Evolutionary conservation across 2,329 filamentous ascomycete genomes (phyloP).

Genomic region (Cercospora sp.): DNA sequence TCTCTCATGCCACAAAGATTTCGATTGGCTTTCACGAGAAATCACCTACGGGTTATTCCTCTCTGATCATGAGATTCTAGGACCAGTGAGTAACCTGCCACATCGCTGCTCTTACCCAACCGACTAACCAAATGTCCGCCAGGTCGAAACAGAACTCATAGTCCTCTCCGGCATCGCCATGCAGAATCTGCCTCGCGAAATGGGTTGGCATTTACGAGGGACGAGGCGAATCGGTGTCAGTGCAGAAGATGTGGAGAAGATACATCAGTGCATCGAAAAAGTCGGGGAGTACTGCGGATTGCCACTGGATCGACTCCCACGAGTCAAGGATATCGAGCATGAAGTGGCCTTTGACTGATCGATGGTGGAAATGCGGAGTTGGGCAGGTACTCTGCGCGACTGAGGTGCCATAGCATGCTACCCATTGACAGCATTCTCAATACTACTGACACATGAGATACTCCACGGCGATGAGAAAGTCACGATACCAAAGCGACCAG

Average conservation of each 20-base stretch:
- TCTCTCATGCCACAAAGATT: constrained; percentile 50
- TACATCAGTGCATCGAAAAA: constrained; percentile 45
- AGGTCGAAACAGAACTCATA: constrained; percentile 54
- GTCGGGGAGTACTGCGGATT: constrained; percentile 41
- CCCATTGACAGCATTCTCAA: not conserved
- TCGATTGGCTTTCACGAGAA: constrained; percentile 54
- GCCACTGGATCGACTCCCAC: constrained; percentile 39
- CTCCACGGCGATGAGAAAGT: not conserved
- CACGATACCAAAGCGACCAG: not conserved
- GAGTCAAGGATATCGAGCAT: constrained; percentile 45
- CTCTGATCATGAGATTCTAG: constrained; percentile 56
- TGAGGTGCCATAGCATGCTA: not conserved
- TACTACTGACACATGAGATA: not conserved
- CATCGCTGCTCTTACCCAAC: no score
- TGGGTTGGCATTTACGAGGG: constrained; percentile 58
- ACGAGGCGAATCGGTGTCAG: constrained; percentile 52
- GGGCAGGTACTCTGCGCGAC: not conserved
- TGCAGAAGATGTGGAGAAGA: constrained; percentile 45
- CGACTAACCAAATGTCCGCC: not conserved
- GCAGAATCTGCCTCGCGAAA: constrained; percentile 56
- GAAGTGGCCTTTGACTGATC: constrained; percentile 37
- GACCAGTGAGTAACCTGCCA: constrained; percentile 40
- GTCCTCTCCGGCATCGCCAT: constrained; percentile 59
- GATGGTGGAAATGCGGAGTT: no score
- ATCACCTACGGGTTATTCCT: constrained; percentile 62